phyloP scores from a whole-genome alignment of 257 asterid genomes.

The Solanum chmielewskii region DNA sequence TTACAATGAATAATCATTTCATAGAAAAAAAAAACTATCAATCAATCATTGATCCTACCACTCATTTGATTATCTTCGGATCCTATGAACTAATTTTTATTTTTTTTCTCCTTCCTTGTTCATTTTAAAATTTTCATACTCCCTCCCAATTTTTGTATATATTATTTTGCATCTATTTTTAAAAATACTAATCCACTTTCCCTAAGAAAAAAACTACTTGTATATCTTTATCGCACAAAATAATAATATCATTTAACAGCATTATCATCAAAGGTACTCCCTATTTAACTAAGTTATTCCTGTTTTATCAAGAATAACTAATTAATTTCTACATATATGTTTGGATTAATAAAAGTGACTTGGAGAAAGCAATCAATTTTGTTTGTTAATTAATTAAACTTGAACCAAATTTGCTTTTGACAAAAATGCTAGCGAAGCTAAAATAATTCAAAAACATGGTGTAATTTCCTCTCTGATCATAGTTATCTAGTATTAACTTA shows the following conservation, averaged over 20 bases:
- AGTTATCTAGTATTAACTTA: no score
- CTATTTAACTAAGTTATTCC: neutral
- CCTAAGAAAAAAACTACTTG: no score
- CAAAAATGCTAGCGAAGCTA: neutral
- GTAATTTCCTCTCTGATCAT: no score
- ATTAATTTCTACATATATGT: neutral
- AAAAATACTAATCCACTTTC: neutral
- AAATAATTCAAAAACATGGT: neutral
- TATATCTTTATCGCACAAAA: neutral
- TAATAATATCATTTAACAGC: neutral
- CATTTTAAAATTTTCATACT: neutral
- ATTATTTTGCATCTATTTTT: neutral
- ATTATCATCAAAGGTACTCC: neutral
- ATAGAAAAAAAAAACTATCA: neutral
- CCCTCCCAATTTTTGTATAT: neutral
- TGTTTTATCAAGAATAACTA: neutral
- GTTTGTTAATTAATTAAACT: neutral
- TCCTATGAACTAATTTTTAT: neutral
- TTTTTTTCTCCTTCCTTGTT: neutral
- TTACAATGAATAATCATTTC: neutral
- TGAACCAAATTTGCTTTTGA: neutral
- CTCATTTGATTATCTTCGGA: neutral
- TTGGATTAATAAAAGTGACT: neutral
- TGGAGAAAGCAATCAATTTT: neutral
- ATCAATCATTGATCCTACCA: neutral